Evolutionary conservation across 1,284 basidiomycete species (phyloP), one percentile per base, ranked within the genome.

Genomic region (Cryptococcus deneoformans): DNA sequence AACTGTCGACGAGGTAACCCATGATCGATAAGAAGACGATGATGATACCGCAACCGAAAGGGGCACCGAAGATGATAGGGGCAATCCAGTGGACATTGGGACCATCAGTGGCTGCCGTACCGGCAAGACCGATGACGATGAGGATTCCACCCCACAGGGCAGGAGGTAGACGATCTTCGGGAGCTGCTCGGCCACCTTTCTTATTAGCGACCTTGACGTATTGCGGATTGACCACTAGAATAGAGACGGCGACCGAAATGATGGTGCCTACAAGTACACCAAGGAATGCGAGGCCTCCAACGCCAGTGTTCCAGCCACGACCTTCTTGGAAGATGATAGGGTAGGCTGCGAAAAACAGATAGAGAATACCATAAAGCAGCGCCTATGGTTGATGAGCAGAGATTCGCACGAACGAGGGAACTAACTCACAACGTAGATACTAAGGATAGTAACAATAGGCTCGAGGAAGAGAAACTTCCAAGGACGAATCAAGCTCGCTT

Each of bases 281-380:
- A 16, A 87, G 78, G 75, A 87, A 88, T 0, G 85, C 84, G 4
- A 87, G 80, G 3, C 86, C 86, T 8, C 81, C 81, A 61, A 84
- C 68, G 12, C 86, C 86, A 0, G 83, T 76, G 20, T 80, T 82
- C 78, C 86, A 88, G 40, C 82, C 81, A 24, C 83, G 80, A 62
- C 83, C 81, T 16, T 81, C 74, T 65, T 84, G 79, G 75, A 87
- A 88, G n/a, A 87, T 82, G 61, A 87, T 85, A 2, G 86, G 75
- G 62, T 76, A 76, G 8, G 73, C 73, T 11, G 70, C 69, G 59
- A 72, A 74, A 65, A 66, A 69, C 50, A 71, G 67, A 61, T 72
- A 74, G 39, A 74, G 68, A 42, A 73, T 63, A 51, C 71, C 74
- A 61, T 71, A 77, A 9, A 84, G 82, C 67, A 86, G 82, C 2